Evolutionary conservation across 345 rosid species (phyloP), one percentile per base, ranked within the genome.

Genomic region (Punica granatum): DNA sequence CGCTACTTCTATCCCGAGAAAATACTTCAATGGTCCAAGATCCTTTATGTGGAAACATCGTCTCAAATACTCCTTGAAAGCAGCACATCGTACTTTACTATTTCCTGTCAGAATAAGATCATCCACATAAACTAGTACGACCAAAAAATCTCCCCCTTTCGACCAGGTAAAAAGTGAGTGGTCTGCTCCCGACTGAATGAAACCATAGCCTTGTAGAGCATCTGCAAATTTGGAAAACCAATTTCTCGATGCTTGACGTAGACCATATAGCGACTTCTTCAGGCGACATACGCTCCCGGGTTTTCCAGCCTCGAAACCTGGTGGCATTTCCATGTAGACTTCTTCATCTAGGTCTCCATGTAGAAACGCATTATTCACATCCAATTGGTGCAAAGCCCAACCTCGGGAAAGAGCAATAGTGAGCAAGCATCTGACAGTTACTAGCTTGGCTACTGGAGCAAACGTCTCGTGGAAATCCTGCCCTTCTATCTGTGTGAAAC

Each of bases 281-380:
- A 63, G 13, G 23, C 21, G 48, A 34, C 61, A 67, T 16, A 34
- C 61, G 15, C 36, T 18, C 10, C n/a, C n/a, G n/a, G 13, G n/a
- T 23, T 32, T 21, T 30, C 7, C 10, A 14, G 39, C 3, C 13
- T 18, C 13, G n/a, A 18, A 13, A 3, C 69, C 62, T 0, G 33
- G 0, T 11, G 62, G 21, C 25, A 48, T 16, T 11, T 18, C n/a
- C n/a, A n/a, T n/a, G n/a, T n/a, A n/a, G n/a, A n/a, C n/a, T n/a
- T n/a, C n/a, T n/a, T n/a, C n/a, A 14, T 48, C 13, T 7, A 67
- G 31, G 41, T 48, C 61, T 19, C 69, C 61, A 48, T 51, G n/a
- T n/a, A n/a, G n/a, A n/a, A n/a, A n/a, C n/a, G n/a, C n/a, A n/a
- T n/a, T n/a, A n/a, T n/a, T n/a, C 6, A 66, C 4, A 2, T 66